Evolutionary conservation across 257 asterid genomes (phyloP), one percentile per base, ranked within the genome.

Genomic region (Fraxinus excelsior): DNA sequence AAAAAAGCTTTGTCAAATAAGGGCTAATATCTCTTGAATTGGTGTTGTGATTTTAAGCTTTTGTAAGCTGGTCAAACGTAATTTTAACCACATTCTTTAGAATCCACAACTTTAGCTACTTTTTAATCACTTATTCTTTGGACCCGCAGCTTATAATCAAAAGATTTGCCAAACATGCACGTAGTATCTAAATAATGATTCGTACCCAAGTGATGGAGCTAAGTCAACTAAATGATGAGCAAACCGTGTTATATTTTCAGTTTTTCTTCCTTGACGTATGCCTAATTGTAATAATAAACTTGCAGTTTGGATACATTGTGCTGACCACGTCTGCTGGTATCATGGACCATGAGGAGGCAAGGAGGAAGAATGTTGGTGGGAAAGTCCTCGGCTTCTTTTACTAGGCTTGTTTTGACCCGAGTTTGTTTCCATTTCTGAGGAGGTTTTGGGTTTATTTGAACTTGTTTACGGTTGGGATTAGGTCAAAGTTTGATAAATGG

Each of bases 321-420:
- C 77, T 82, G 32, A 82, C 85, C 5, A 82, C 85, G 0, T 82
- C 82, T 62, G 85, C 85, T 42, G 85, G 85, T 35, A 82, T 82
- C 72, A 82, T 78, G 85, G 85, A 82, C 71, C 82, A 74, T 14
- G 85, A 82, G 70, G 85, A 82, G 56, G 85, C 85, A 19, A 71
- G 82, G 29, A 62, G 85, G 80, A 78, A 78, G 58, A 78, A 70
- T 44, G 82, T 78, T 46, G 85, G 85, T n/a, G 85, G 80, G 72
- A 74, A 82, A 71, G 85, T 82, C 5, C 80, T 82, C 4, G 85
- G 85, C 10, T 82, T 82, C 82, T 82, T 82, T 51, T 82, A 78
- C 82, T 82, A 23, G 70, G 65, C 75, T 44, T 42, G 14, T 44
- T 26, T 26, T 25, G 18, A 25, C 25, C 4, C 23, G 28, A 26